These are phyloP conservation scores for Punctularia strigosozonata DNA, from an alignment of 768 basidiomycete species.

Conservation along the genomic window DNA sequence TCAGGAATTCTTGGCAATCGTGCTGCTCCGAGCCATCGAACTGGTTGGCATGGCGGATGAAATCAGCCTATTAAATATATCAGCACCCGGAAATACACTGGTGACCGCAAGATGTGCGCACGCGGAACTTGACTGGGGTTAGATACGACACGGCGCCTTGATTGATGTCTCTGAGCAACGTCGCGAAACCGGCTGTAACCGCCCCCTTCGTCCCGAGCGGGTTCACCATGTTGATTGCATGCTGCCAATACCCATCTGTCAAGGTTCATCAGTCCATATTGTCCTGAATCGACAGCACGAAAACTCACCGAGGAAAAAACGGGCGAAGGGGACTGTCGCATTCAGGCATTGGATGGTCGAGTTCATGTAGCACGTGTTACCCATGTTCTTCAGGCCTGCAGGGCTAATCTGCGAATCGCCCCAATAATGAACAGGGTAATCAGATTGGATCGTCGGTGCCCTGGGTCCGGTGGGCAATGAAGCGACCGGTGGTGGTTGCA, in stretches of 20 bases:
- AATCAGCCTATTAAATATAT: slow-evolving; percentile 34
- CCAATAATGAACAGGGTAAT: slow-evolving; percentile 82
- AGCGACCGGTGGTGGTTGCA: slow-evolving; percentile 24
- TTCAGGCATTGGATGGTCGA: slow-evolving; percentile 94
- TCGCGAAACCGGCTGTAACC: slow-evolving; percentile 73
- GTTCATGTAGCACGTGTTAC: slow-evolving; percentile 99
- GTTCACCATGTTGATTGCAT: slow-evolving; percentile 75
- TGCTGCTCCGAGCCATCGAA: slow-evolving; percentile 88
- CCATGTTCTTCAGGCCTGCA: slow-evolving; percentile 85
- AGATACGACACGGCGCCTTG: slow-evolving; percentile 75
- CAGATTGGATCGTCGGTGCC: slow-evolving; percentile 58
- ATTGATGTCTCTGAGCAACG: slow-evolving; percentile 79
- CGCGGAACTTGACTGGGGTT: slow-evolving; percentile 75
- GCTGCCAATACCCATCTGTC: slow-evolving; percentile 70
- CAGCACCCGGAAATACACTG: background rate
- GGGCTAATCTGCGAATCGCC: slow-evolving; percentile 65
- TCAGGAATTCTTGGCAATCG: slow-evolving; percentile 95
- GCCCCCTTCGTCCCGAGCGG: slow-evolving; percentile 80
- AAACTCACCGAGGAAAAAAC: slow-evolving; percentile 76
- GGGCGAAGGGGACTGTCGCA: slow-evolving; percentile 86
- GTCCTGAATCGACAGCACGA: background rate
- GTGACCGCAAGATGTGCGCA: slow-evolving; percentile 25
- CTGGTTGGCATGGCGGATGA: slow-evolving; percentile 50
- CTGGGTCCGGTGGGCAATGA: slow-evolving; percentile 27
- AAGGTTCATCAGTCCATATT: slow-evolving; percentile 5